phyloP scores from a whole-genome alignment of 2,329 filamentous ascomycete genomes.

The Lasiodiplodia sp. region DNA sequence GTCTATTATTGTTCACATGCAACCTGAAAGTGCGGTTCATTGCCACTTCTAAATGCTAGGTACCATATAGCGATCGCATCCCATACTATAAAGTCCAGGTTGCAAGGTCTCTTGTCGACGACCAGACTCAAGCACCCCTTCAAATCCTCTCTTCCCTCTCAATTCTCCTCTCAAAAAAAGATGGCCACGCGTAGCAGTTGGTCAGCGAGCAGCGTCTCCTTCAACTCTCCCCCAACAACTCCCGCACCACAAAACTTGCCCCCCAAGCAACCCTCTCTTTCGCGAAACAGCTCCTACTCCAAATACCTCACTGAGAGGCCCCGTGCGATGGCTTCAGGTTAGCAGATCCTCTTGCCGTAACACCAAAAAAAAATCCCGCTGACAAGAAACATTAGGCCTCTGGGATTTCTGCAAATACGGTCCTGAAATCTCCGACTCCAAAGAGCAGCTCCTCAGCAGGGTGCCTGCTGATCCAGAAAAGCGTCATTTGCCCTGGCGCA shows the following conservation, averaged over 20 bases:
- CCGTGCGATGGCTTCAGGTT: slow-evolving; percentile 8
- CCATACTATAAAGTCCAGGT: neutral
- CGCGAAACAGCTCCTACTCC: neutral
- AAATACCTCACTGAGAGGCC: neutral
- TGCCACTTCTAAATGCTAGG: slow-evolving; percentile 2
- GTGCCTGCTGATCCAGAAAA: slow-evolving; percentile 6
- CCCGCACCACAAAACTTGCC: neutral
- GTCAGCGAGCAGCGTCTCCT: too few species aligned
- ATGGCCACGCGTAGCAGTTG: neutral
- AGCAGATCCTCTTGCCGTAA: neutral
- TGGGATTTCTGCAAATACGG: slow-evolving; percentile 22
- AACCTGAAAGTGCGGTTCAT: neutral
- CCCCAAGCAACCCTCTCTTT: neutral
- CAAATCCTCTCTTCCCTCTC: neutral
- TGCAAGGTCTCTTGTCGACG: neutral
- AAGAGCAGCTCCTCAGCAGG: neutral
- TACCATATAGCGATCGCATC: neutral
- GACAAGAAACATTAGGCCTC: neutral
- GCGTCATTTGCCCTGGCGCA: neutral
- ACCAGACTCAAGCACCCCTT: neutral
- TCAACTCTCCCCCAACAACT: neutral
- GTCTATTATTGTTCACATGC: neutral
- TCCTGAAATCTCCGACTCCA: neutral
- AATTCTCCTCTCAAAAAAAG: neutral
- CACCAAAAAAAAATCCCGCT: neutral